These are phyloP conservation scores for Kwoniella heveanensis DNA, from an alignment of 768 basidiomycete species.

Conservation along the genomic window DNA sequence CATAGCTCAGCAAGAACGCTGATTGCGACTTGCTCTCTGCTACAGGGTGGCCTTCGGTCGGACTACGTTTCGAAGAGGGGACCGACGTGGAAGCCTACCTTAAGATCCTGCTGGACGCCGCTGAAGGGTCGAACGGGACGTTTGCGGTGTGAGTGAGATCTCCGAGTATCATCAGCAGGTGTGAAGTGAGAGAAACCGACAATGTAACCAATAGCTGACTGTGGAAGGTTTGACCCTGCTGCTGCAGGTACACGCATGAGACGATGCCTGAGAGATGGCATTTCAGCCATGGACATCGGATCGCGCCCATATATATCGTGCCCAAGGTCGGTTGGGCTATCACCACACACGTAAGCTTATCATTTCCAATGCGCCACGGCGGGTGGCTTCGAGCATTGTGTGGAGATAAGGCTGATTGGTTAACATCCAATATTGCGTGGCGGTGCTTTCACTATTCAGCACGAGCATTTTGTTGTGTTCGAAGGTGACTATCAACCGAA, in stretches of 20 bases:
- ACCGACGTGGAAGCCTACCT: conserved; percentile 60
- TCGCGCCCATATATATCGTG: conserved; percentile 83
- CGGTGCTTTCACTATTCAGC: conserved; percentile 20
- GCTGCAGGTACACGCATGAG: conserved; percentile 64
- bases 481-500: conserved; percentile 62
- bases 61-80: conserved; percentile 70
- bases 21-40: too few relatives aligned
- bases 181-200: too few relatives aligned
- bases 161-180: too few relatives aligned
- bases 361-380: background rate
- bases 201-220: too few relatives aligned
- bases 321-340: conserved; percentile 79
- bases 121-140: conserved; percentile 65
- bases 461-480: conserved; percentile 61
- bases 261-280: conserved; percentile 83
- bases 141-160: conserved; percentile 64
- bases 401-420: background rate
- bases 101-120: conserved; percentile 61
- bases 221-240: too few relatives aligned
- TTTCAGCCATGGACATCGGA: conserved; percentile 67
- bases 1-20: too few relatives aligned
- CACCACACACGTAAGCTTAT: conserved; percentile 61
- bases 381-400: too few relatives aligned
- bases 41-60: conserved; percentile 83
- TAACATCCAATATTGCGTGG: background rate